A percentile compares a stretch with the other conserved stretches of the same genome.
These are phyloP conservation scores for Hemerocallis citrina DNA, from an alignment of 106 monocot genomes.

Conservation along the genomic window DNA sequence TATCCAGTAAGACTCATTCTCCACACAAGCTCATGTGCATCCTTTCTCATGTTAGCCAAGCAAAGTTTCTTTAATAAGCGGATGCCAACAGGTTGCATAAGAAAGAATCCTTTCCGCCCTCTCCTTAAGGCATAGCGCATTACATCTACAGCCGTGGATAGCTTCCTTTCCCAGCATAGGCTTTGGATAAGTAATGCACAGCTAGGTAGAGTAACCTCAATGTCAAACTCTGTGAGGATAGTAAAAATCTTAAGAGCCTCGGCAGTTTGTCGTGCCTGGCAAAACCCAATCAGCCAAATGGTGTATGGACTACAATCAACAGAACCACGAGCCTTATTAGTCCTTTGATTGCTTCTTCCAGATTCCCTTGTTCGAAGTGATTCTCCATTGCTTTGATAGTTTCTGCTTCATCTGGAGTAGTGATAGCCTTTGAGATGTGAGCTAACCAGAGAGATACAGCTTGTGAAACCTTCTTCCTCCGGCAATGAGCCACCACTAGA, in stretches of 20 bases:
- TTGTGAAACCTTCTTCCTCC: conserved; percentile 30
- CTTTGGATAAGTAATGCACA: conserved; percentile 47
- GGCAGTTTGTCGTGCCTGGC: conserved; percentile 34
- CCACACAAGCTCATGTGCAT: conserved; percentile 34
- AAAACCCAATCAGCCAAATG: conserved; percentile 75
- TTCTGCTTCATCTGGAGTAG: conserved; percentile 23
- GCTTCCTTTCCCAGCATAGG: conserved; percentile 40
- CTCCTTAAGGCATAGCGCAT: conserved; percentile 56
- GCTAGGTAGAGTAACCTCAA: conserved; percentile 42
- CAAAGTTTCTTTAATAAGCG: conserved; percentile 55
- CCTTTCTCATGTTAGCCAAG: conserved; percentile 28
- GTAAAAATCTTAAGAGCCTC: conserved; percentile 50
- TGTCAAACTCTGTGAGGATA: conserved; percentile 33
- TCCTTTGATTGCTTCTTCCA: conserved; percentile 42
- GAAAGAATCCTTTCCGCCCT: conserved; percentile 51
- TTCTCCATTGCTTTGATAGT: conserved; percentile 19
- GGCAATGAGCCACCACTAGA: conserved; percentile 47
- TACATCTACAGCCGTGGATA: conserved; percentile 38
- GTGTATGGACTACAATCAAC: conserved; percentile 44
- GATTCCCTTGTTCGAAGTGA: conserved; percentile 32
- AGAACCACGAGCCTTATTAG: conserved; percentile 31
- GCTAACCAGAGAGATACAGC: conserved; percentile 67
- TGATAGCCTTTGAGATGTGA: conserved; percentile 21
- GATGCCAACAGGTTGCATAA: conserved; percentile 45
- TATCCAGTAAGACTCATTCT: conserved; percentile 62